Percentiles rank a stretch among this genome's conserved stretches.
These are phyloP conservation scores for Citrullus mucosospermus DNA, from an alignment of 306 rosid genomes.

Conservation along the genomic window DNA sequence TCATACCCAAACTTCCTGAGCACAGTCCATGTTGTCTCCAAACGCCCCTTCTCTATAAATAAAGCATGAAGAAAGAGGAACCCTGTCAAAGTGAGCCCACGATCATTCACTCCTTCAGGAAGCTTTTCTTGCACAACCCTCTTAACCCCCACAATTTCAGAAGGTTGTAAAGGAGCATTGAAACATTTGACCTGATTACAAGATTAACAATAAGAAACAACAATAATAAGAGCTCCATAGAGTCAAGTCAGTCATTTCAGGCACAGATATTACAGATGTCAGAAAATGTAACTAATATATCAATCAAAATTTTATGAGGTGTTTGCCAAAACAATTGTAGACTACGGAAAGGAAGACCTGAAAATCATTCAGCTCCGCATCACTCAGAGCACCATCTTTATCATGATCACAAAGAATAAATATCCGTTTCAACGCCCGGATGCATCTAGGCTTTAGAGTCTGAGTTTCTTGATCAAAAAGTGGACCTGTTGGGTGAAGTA, in stretches of 20 bases:
- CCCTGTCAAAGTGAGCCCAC: conserved; percentile 92
- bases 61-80: conserved; percentile 95
- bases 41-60: conserved; percentile 92
- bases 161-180: conserved; percentile 93
- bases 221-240: neutral
- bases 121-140: conserved; percentile 86
- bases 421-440: conserved; percentile 86
- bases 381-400: conserved; percentile 76
- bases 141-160: conserved; percentile 86
- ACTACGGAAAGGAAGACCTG: conserved; percentile 19
- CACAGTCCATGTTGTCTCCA: conserved; percentile 97
- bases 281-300: neutral
- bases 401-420: conserved; percentile 93
- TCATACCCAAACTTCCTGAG: conserved; percentile 92
- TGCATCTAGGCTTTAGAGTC: conserved; percentile 86
- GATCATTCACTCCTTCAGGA: conserved; percentile 94
- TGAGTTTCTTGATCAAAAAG: conserved; percentile 95
- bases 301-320: neutral
- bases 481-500: conserved; percentile 96
- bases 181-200: conserved; percentile 84
- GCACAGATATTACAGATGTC: neutral
- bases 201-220: neutral
- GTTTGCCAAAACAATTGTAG: neutral
- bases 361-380: conserved; percentile 48
- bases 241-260: neutral